Evolutionary conservation across 2,329 filamentous ascomycete genomes (phyloP), one percentile per base, ranked within the genome.

Genomic region (Cladobotryum mycophilum): DNA sequence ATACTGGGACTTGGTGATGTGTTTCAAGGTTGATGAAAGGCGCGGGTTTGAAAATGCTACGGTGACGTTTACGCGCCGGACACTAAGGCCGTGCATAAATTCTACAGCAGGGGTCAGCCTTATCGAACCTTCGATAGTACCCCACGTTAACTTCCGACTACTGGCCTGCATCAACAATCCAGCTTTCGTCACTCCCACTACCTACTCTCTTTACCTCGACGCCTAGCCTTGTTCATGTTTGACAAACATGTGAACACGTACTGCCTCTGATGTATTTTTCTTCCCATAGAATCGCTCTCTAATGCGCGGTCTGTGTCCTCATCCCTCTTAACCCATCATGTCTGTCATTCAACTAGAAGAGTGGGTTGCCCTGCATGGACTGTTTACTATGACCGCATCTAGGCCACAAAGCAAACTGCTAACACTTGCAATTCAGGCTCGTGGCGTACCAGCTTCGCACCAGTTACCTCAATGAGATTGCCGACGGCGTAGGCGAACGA

Each of bases 401-500:
- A 17, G 14, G 7, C 37, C 36, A 9, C 17, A 42, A 18, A 25
- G 33, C 15, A 37, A 22, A n/a, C 41, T 15, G 47, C 60, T 66
- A 30, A 66, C 56, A 9, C 33, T 12, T 34, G 40, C 17, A 20
- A 22, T 42, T 36, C 60, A 90, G 86, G 66, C 84, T 93, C 67
- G 85, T 91, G 41, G 81, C 88, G 51, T 92, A 92, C 71, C 87
- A 90, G 67, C 76, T 95, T 51, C 85, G 88, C 47, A 86, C 86
- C 36, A 85, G 85, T 61, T 93, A 93, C 64, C 81, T 95, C 35
- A 83, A 84, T 58, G 82, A 88, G 56, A 84, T 91, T 57, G 86
- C 86, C 58, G 88, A 95, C 65, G 89, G 88, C 54, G 87, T 93
- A 7, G 88, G 88, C 57, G 89, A 95, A 67, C 84, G 88, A 17